Evolutionary conservation across 768 basidiomycete species (phyloP).

Genomic region (Tulasnella sp.): DNA sequence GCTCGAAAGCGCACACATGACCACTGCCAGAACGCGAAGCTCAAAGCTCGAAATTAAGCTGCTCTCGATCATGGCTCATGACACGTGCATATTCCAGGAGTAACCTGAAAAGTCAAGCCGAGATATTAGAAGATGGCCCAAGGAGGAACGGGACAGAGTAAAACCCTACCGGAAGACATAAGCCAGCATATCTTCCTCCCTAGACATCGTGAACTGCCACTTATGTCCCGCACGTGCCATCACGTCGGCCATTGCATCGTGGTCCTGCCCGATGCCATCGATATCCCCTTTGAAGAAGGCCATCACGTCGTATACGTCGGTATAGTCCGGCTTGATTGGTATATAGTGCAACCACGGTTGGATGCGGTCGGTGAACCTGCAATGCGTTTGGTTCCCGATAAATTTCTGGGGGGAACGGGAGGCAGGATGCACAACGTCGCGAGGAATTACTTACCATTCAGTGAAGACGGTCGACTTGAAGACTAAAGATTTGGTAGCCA

Average conservation of each 20-base stretch:
- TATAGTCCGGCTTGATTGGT: slow-evolving; percentile 50
- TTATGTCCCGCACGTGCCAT: slow-evolving; percentile 47
- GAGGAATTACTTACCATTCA: slow-evolving; percentile 43
- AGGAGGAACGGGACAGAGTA: slow-evolving; percentile 12
- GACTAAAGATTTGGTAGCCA: slow-evolving; percentile 26
- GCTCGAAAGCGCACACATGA: no score
- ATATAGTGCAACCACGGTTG: slow-evolving; percentile 68
- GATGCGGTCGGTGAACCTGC: slow-evolving; percentile 47
- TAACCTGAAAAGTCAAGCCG: slow-evolving; percentile 28
- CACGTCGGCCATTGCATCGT: slow-evolving; percentile 47
- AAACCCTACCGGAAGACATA: slow-evolving; percentile 45
- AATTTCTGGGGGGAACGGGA: no score
- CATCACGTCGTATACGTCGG: slow-evolving; percentile 59
- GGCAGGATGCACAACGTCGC: neutral
- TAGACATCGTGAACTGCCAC: slow-evolving; percentile 51
- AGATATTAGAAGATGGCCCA: neutral
- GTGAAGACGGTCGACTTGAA: slow-evolving; percentile 35
- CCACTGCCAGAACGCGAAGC: no score
- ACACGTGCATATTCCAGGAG: slow-evolving; percentile 47
- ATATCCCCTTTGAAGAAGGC: slow-evolving; percentile 62
- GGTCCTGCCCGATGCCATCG: slow-evolving; percentile 48
- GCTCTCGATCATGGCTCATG: slow-evolving; percentile 37
- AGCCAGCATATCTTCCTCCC: slow-evolving; percentile 48
- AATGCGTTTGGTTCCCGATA: neutral
- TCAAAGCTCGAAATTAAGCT: slow-evolving; percentile 27